Base-by-base conservation (phyloP, 352 stramenopile genomes). In the Globisporangium iwayamae region DNA sequence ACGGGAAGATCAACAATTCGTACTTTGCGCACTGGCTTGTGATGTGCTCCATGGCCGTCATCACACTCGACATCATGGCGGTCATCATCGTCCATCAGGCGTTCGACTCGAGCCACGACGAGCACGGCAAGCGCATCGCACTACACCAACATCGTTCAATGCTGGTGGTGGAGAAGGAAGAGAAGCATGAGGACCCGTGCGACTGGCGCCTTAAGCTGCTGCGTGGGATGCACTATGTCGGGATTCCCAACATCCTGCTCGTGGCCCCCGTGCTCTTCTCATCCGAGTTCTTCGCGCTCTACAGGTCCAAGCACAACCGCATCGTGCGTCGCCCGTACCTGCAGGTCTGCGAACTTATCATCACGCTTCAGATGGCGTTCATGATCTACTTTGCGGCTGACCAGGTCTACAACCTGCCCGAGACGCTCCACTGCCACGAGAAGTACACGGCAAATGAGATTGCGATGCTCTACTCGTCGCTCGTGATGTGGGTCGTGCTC, bases 11-110 rank as follows among this genome's bases (percentile, higher is more conserved):
- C 43, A 63, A 79, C 38, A 90, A 90, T 53, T 90, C 81, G 64
- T 90, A 89, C 72, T 90, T 89, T 56, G 79, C 79, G 1, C 76
- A 79, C 10, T 89, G 81, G 79, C 74, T 90, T n/a, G 78, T 87
- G 14, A 62, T 73, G 6, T 85, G 79, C 64, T 89, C 81, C 25
- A 43, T 86, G 6, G 72, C 74, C 39, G 74, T 89, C 46, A 64
- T 76, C 25, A 53, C 78, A 30, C 66, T 89, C 16, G 77, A 87
- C 10, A 45, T 73, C 4, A 53, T 87, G 20, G 72, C 78, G 1
- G 55, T 82, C 34, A 60, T 74, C 28, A 69, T 88, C 38, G 65
- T 86, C 39, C 56, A 52, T 13, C 65, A 69, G 6, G 74, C 77
- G 36, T 51, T 72, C n/a, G 61, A 72, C 16, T 34, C 22, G 43